Base-by-base conservation (phyloP, 2,329 filamentous ascomycete species). In the Drechslera avenae region DNA sequence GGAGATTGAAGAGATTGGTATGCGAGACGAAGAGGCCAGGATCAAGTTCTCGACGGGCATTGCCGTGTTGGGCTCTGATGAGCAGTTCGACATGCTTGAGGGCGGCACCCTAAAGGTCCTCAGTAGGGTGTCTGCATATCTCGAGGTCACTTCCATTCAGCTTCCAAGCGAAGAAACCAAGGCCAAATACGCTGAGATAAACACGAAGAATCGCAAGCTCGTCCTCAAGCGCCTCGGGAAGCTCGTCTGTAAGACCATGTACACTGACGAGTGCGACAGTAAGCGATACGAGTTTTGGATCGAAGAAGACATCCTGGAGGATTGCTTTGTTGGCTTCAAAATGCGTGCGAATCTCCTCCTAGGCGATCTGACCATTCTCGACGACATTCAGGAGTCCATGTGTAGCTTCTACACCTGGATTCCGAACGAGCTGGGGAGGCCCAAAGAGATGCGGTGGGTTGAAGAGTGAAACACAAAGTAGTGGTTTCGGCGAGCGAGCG, bases 251-350 rank as follows among this genome's bases (percentile, higher is more conserved):
- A 80, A 76, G 59, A 69, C 75, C 3, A 84, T 81, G 74, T 64
- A 73, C 13, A 69, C 79, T 37, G 79, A 78, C 0, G 69, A 73
- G 13, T 70, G 64, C 6, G 60, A 72, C 13, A 77, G 82, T 31
- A 59, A 50, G 35, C 78, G 77, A 37, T 73, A 77, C 54, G 68
- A 69, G 10, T 86, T 95, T 57, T 84, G 88, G 64, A 66, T 96
- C 3, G 91, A 96, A 53, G 81, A 84, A 19, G 71, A 79, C 4
- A 69, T 84, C 2, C 73, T 88, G 14, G 53, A 76, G 21, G 76
- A 83, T 47, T 83, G 88, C 64, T 81, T 83, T 51, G 71, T 80
- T 0, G 89, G 90, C 0, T 72, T 80, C 73, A 80, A 77, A 66
- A 65, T 80, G 39, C 63, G 74, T 30, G 76, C 67, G 5, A 60